Conservation (phyloP, 176 grass and related monocot genomes). For the Pontederia crassipes region DNA sequence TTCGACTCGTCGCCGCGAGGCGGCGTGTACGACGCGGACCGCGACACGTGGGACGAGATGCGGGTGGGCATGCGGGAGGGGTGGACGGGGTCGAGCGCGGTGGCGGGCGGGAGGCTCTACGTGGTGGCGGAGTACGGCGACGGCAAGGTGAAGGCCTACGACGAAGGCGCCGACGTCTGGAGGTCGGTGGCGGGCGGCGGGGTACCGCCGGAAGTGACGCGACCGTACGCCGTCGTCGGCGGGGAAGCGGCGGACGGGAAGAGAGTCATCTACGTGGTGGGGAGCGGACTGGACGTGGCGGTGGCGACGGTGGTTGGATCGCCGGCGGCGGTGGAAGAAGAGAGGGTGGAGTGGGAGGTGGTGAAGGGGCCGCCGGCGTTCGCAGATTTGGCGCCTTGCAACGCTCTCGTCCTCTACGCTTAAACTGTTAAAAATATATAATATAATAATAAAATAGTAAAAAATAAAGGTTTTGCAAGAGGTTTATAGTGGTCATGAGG, state of each 20-base stretch:
- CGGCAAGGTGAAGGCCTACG: constrained; percentile 69
- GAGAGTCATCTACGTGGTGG: constrained; percentile 51
- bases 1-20: constrained; percentile 72
- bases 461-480: constrained; percentile 1
- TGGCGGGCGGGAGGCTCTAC: constrained; percentile 46
- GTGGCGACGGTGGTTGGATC: constrained; percentile 29
- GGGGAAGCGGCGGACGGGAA: constrained; percentile 14
- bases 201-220: constrained; percentile 42
- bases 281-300: constrained; percentile 68
- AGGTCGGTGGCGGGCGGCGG: constrained; percentile 43
- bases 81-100: constrained; percentile 84
- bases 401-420: constrained; percentile 65
- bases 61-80: constrained; percentile 75
- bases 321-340: constrained; percentile 8
- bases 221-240: constrained; percentile 57
- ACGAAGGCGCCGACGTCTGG: constrained; percentile 50
- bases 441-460: not conserved
- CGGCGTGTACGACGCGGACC: constrained; percentile 57
- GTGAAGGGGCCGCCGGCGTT: constrained; percentile 72
- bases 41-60: constrained; percentile 77
- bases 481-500: not conserved
- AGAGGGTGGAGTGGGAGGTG: constrained; percentile 76
- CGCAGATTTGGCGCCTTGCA: constrained; percentile 59
- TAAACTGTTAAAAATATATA: constrained; percentile 6
- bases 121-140: constrained; percentile 94